phyloP scores from a whole-genome alignment of 2,329 filamentous ascomycete species.

The Diatrype stigma region DNA sequence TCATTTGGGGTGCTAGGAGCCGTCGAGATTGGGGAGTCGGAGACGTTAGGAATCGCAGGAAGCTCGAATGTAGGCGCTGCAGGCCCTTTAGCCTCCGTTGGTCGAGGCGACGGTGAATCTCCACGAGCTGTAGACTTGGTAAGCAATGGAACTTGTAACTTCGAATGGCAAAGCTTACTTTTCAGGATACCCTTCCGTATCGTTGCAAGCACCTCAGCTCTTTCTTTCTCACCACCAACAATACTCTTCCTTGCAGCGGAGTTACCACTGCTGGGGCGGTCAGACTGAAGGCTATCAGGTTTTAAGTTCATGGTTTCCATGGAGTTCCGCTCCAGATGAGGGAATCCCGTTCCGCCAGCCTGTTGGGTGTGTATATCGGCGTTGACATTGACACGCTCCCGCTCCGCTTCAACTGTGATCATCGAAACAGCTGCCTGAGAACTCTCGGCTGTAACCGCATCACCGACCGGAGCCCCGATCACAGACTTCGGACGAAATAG shows the following conservation, averaged over 20 bases:
- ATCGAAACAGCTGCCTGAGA: slow-evolving; percentile 87
- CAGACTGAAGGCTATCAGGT: slow-evolving; percentile 39
- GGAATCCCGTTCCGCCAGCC: slow-evolving; percentile 74
- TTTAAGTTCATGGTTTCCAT: slow-evolving; percentile 57
- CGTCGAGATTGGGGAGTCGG: slow-evolving; percentile 79
- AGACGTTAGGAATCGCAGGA: slow-evolving; percentile 58
- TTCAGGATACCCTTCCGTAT: slow-evolving; percentile 96
- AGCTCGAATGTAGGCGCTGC: slow-evolving; percentile 51
- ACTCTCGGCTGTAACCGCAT: slow-evolving; percentile 60
- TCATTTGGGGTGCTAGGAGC: slow-evolving; percentile 85
- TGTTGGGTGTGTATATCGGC: slow-evolving; percentile 62
- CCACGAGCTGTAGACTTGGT: slow-evolving; percentile 51
- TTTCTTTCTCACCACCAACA: slow-evolving; percentile 82
- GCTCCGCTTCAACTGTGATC: slow-evolving; percentile 92
- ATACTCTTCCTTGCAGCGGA: slow-evolving; percentile 77
- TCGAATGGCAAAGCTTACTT: slow-evolving; percentile 48
- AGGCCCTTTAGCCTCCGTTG: slow-evolving; percentile 50
- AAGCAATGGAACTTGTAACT: slow-evolving; percentile 3
- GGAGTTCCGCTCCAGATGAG: slow-evolving; percentile 78
- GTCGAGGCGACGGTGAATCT: slow-evolving; percentile 61
- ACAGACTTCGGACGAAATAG: slow-evolving; percentile 93
- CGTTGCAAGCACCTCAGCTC: slow-evolving; percentile 84
- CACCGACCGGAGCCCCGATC: slow-evolving; percentile 69
- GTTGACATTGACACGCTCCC: slow-evolving; percentile 76
- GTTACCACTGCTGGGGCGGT: slow-evolving; percentile 54